Base-by-base conservation (phyloP, 179 eudicot genomes). In the Silene vulgaris region DNA sequence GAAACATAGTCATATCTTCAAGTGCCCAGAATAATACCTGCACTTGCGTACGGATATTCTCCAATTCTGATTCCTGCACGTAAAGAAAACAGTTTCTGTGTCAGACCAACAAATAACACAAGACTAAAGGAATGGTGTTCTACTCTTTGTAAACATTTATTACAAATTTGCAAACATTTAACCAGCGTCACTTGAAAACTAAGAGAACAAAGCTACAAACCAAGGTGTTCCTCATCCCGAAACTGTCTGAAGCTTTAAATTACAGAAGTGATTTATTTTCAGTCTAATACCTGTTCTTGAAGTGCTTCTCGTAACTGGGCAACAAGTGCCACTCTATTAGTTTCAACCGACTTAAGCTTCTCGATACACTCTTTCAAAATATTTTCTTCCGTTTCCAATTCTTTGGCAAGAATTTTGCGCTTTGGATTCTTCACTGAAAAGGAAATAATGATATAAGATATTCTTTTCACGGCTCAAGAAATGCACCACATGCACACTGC, bases 61-160 rank as follows among this genome's bases (percentile, higher is more conserved):
- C 98, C 84, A 92, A 82, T 79, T 92, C 97, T 0, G 97, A 92
- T 81, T 92, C 98, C 98, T 92, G 94, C 69, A 80, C 75, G 21
- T 20, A 37, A 72, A 30, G 67, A 30, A 37, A 26, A 77, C 50
- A 26, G 32, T 17, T n/a, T 66, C 66, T 65, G 61, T 2, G 65
- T 77, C 16, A 78, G 68, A 61, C 30, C 50, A 77, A 16, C 56
- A 30, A 57, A 5, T 26, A 37, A 5, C 19, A 23, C 30, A 3
- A 74, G 1, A 11, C 56, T 30, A n/a, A 26, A 60, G 28, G 19
- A 3, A 57, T 17, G n/a, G 20, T 73, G 20, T 66, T 71, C 16
- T 29, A 32, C 28, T 20, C 45, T 78, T 68, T 8, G 1, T 56
- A 54, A 66, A 16, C 17, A 37, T 54, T 9, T 62, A 11, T 52